These are phyloP conservation scores for Tanacetum coccineum DNA, from an alignment of 129 eudicot species.

Conservation along the genomic window DNA sequence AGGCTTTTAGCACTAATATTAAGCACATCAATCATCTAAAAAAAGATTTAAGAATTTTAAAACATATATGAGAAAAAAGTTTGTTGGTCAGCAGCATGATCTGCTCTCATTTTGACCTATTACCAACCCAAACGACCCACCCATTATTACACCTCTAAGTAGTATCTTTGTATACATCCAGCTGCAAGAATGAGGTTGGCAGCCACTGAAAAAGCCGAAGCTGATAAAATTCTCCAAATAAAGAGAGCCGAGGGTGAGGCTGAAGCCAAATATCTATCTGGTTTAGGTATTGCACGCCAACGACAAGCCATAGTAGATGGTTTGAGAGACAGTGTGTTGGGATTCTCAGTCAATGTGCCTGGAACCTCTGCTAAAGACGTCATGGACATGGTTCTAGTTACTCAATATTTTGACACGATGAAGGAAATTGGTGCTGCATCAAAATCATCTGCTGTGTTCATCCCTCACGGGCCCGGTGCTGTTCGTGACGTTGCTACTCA, in stretches of 20 bases:
- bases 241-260: constrained; percentile 96
- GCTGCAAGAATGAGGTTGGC: constrained; percentile 91
- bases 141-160: neutral
- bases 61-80: too few species aligned
- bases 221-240: constrained; percentile 79
- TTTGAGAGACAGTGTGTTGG: constrained; percentile 79
- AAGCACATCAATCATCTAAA: too few species aligned
- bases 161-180: constrained; percentile 7
- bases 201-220: constrained; percentile 88
- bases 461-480: constrained; percentile 90
- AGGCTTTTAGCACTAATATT: too few species aligned
- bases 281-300: constrained; percentile 89
- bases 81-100: neutral
- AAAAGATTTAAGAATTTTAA: too few species aligned
- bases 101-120: neutral
- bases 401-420: constrained; percentile 91
- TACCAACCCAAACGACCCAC: neutral
- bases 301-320: constrained; percentile 93
- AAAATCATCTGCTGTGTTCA: constrained; percentile 77
- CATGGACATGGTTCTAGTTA: constrained; percentile 92
- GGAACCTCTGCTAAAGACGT: constrained; percentile 89
- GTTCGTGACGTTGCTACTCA: constrained; percentile 85
- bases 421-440: constrained; percentile 87
- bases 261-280: constrained; percentile 73
- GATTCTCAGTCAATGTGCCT: constrained; percentile 82